Base-by-base conservation (phyloP, 352 stramenopile species). In the Phytophthora sojae region DNA sequence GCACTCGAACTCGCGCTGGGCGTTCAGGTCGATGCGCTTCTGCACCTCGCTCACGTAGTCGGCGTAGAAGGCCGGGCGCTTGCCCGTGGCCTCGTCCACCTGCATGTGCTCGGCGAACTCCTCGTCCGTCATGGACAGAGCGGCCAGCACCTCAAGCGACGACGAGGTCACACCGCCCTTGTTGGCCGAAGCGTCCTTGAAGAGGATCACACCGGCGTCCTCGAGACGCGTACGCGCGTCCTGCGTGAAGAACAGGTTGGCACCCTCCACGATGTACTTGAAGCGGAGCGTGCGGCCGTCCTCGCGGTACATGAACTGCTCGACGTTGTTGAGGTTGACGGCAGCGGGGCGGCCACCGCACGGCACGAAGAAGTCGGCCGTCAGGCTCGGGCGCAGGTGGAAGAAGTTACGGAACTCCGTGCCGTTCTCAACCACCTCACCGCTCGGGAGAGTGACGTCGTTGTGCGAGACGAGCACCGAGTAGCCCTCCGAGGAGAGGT, bases 161-260 rank as follows among this genome's bases (percentile, higher is more conserved):
- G 85, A 94, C 29, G 82, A 94, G 2, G 85, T 94, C 21, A 96
- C 89, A 56, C 89, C 89, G 30, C 89, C 84, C 76, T 96, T 96
- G 80, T 96, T 96, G 50, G 89, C 87, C 55, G 96, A 99, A 1
- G 94, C 98, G 72, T 99, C 97, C 85, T 99, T 99, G 66, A 97
- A 97, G 71, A 99, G 96, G 7, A 98, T 85, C 30, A 99, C 97
- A 39, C 97, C 96, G 9, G 95, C 97, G 59, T 99, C 89, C 37
- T 99, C 91, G 4, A 99, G 83, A 55, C 88, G 87, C 58, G 98
- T 76, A 52, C 98, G 91, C 12, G 98, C 98, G 76, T 99, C 97
- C 56, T 95, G 87, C 19, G 96, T 99, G 64, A 99, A 90, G 80
- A 99, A 99, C 26, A 99, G 82, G 83, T 99, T 99, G 50, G 97